Conservation (phyloP, 2,329 filamentous ascomycete species). For the Lasiodiplodia sp. region DNA sequence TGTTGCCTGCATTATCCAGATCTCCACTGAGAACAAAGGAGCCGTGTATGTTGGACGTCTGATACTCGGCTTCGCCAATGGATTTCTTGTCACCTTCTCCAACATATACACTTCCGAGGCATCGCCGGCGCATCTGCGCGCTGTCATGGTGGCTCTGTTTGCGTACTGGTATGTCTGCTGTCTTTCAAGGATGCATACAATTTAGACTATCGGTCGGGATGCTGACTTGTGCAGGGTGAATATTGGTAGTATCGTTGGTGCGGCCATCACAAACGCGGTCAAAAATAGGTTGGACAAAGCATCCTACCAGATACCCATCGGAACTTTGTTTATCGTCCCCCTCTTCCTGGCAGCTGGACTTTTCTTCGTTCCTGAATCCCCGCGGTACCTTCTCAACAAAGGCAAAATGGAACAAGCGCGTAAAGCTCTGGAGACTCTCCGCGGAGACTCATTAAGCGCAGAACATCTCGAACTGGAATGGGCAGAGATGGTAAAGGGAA, state of each 20-base stretch:
- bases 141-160: constrained; percentile 54
- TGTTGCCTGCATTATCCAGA: constrained; percentile 44
- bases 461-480: constrained; percentile 41
- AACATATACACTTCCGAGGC: constrained; percentile 58
- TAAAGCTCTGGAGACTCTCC: constrained; percentile 38
- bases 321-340: constrained; percentile 62
- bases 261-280: constrained; percentile 50
- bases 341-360: constrained; percentile 51
- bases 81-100: constrained; percentile 62
- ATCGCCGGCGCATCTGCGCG: constrained; percentile 45
- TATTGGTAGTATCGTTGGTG: constrained; percentile 57
- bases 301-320: constrained; percentile 55
- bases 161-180: constrained; percentile 48
- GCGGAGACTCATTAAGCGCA: constrained; percentile 36
- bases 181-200: background rate
- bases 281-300: constrained; percentile 41
- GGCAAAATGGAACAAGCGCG: constrained; percentile 62
- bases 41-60: constrained; percentile 55
- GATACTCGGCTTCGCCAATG: constrained; percentile 40
- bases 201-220: background rate
- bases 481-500: constrained; percentile 39
- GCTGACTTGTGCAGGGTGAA: constrained; percentile 44
- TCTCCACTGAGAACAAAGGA: constrained; percentile 33
- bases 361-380: constrained; percentile 45
- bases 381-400: constrained; percentile 60